Percentiles rank a stretch among this genome's conserved stretches.
These are phyloP conservation scores for Podaxis carcinomalis DNA, from an alignment of 768 basidiomycete species.

Conservation along the genomic window DNA sequence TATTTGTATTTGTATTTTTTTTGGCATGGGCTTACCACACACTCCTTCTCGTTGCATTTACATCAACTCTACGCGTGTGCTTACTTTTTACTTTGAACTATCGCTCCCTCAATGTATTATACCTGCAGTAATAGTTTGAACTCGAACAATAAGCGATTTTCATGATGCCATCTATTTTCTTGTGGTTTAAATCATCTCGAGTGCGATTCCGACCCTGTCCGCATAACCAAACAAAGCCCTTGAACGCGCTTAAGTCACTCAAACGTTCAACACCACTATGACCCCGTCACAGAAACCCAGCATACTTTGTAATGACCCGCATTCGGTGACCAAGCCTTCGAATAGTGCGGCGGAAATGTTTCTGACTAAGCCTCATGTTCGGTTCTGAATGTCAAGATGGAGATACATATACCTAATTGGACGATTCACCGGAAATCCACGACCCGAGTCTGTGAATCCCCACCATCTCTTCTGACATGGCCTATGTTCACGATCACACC, in stretches of 20 bases:
- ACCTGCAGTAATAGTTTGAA: background rate
- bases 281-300: no score
- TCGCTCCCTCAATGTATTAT: background rate
- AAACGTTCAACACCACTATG: no score
- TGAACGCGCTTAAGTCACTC: no score
- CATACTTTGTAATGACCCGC: background rate
- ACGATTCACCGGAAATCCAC: background rate
- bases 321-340: background rate
- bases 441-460: background rate
- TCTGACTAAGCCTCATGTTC: slow-evolving; percentile 6
- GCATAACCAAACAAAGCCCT: no score
- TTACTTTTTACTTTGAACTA: background rate
- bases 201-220: no score
- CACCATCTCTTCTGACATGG: background rate
- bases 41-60: background rate
- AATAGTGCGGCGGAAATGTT: background rate
- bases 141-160: background rate
- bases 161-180: background rate
- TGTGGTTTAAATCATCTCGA: no score
- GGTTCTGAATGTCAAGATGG: background rate
- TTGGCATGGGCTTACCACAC: no score
- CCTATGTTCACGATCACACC: slow-evolving; percentile 11
- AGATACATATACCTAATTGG: background rate
- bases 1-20: no score
- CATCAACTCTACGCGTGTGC: background rate